A percentile compares a stretch with the other conserved stretches of the same genome.
phyloP scores from a whole-genome alignment of 2,329 filamentous ascomycete species.

The Colletotrichum spinosum region DNA sequence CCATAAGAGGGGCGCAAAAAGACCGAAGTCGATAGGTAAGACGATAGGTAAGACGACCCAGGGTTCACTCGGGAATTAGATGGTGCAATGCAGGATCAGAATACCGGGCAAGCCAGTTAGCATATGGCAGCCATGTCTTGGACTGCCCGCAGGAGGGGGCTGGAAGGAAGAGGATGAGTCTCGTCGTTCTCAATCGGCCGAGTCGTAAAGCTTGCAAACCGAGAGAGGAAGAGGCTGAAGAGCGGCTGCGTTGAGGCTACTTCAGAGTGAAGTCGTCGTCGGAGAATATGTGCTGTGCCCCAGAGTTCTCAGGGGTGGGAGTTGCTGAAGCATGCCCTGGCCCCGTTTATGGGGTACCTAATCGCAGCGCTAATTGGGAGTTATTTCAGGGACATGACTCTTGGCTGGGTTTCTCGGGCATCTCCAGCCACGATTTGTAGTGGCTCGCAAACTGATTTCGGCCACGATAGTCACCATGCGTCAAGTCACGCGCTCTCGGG shows the following conservation, averaged over 20 bases:
- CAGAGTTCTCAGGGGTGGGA: constrained; percentile 19
- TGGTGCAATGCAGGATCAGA: background rate
- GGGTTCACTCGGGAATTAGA: constrained; percentile 2
- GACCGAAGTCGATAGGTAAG: constrained; percentile 2
- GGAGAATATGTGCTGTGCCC: constrained; percentile 31
- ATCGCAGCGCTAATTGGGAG: no score
- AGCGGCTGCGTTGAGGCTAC: constrained; percentile 15
- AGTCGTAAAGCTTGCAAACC: background rate
- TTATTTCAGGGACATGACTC: no score
- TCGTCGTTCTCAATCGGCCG: no score
- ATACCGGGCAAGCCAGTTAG: no score
- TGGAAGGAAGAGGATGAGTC: background rate
- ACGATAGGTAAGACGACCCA: constrained; percentile 1
- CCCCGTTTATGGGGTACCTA: no score
- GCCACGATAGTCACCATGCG: no score
- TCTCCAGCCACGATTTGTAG: background rate
- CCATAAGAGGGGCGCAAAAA: constrained; percentile 6
- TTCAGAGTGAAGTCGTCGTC: constrained; percentile 22
- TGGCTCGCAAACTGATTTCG: no score
- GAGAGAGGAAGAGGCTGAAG: constrained; percentile 5
- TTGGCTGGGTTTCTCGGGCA: no score
- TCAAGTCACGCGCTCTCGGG: no score
- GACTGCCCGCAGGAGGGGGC: no score
- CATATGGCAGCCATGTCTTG: no score
- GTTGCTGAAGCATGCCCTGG: no score